A percentile compares a stretch with the other conserved stretches of the same genome.
Conservation (phyloP, 495 filamentous ascomycete species). For the Penicillium canescens region DNA sequence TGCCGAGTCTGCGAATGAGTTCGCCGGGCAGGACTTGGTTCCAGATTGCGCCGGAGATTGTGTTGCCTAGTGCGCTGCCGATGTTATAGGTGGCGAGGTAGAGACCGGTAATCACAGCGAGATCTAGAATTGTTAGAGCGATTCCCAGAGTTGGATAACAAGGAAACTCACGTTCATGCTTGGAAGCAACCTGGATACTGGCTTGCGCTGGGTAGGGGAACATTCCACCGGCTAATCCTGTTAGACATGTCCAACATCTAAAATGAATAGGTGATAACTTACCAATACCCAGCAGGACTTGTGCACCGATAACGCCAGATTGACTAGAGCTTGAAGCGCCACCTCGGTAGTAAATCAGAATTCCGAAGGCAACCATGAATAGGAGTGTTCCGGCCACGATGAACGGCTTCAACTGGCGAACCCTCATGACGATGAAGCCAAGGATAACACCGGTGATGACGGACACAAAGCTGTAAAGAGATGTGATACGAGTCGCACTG, state of each 20-base stretch:
- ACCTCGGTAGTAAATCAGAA: constrained; percentile 54
- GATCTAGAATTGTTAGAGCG: constrained; percentile 23
- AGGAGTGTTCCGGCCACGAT: constrained; percentile 48
- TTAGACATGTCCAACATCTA: not conserved
- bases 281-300: constrained; percentile 55
- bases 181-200: constrained; percentile 45
- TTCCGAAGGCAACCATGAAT: constrained; percentile 51
- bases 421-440: constrained; percentile 46
- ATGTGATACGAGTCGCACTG: constrained; percentile 47
- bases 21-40: constrained; percentile 47
- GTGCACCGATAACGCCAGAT: constrained; percentile 53
- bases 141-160: not conserved
- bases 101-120: constrained; percentile 60
- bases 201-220: constrained; percentile 50
- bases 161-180: constrained; percentile 42
- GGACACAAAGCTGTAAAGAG: constrained; percentile 48
- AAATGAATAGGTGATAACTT: not conserved
- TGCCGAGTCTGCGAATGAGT: constrained; percentile 42
- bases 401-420: constrained; percentile 55
- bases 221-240: constrained; percentile 44
- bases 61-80: constrained; percentile 56
- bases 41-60: constrained; percentile 64
- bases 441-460: constrained; percentile 47
- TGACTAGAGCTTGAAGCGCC: constrained; percentile 36
- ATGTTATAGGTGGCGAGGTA: constrained; percentile 54